phyloP scores from a whole-genome alignment of 257 asterid species.

The Lycium ferocissimum region DNA sequence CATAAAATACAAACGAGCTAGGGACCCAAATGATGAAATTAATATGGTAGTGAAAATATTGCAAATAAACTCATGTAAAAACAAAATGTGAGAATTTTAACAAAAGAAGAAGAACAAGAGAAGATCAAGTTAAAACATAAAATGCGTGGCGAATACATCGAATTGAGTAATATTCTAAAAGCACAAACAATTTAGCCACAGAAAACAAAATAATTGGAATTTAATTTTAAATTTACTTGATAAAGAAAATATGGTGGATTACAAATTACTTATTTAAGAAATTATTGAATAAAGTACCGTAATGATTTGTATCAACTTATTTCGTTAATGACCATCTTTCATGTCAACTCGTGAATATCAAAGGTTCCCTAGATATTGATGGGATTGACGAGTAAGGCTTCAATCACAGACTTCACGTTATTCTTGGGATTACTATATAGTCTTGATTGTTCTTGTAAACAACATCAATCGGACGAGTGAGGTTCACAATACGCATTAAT shows the following conservation, averaged over 20 bases:
- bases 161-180: background rate
- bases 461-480: constrained; percentile 46
- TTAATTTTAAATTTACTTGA: background rate
- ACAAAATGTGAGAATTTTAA: no score
- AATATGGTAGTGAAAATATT: no score
- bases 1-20: no score
- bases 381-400: background rate
- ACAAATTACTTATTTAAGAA: background rate
- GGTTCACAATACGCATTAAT: constrained; percentile 38
- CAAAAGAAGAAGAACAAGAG: background rate
- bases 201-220: background rate
- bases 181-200: background rate
- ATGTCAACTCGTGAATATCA: background rate
- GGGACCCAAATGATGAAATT: no score
- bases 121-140: background rate
- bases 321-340: background rate
- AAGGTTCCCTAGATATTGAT: background rate
- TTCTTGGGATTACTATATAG: constrained; percentile 53
- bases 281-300: background rate
- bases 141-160: background rate
- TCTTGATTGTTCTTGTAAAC: constrained; percentile 47
- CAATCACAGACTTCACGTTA: constrained; percentile 36
- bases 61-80: no score
- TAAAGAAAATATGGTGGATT: background rate
- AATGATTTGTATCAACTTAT: constrained; percentile 9